Evolutionary conservation across 1,284 basidiomycete genomes (phyloP).

Genomic region (Microbotryum scabiosae): DNA sequence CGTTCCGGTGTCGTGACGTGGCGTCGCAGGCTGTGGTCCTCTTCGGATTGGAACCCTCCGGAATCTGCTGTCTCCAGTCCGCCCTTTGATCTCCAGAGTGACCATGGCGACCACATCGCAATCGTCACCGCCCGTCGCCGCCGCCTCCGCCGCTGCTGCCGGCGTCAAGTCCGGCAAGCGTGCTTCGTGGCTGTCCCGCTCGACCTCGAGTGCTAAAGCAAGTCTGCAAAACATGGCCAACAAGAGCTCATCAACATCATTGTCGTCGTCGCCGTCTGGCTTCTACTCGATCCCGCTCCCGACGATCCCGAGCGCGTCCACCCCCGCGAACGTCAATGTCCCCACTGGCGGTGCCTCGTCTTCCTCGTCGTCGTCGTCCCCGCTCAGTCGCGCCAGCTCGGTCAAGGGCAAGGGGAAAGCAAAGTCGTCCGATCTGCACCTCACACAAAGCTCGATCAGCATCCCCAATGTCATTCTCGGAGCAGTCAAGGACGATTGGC

Average conservation of each 20-base stretch:
- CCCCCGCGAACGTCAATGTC: slow-evolving; percentile 1
- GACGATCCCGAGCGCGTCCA: neutral
- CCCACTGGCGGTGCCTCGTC: slow-evolving; percentile 3
- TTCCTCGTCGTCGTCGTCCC: slow-evolving; percentile 1
- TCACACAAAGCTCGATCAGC: neutral
- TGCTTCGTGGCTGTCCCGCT: too few relatives aligned
- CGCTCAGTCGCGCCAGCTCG: neutral
- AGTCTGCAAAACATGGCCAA: too few relatives aligned
- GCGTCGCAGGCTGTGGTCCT: too few relatives aligned
- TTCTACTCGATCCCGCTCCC: neutral
- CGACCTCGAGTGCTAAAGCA: too few relatives aligned
- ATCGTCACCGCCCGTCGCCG: too few relatives aligned
- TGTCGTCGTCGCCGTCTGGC: neutral
- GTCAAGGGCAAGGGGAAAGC: neutral
- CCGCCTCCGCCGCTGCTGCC: too few relatives aligned
- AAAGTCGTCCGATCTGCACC: neutral
- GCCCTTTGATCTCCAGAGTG: too few relatives aligned
- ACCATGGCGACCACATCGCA: too few relatives aligned
- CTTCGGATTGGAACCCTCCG: too few relatives aligned
- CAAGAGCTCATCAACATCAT: neutral
- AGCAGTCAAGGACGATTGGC: slow-evolving; percentile 77
- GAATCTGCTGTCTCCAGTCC: too few relatives aligned
- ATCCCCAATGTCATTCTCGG: slow-evolving; percentile 49
- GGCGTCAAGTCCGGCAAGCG: too few relatives aligned
- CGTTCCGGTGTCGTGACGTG: too few relatives aligned